Conservation (phyloP, 2,329 filamentous ascomycete species). For the Bipolaris cookei region DNA sequence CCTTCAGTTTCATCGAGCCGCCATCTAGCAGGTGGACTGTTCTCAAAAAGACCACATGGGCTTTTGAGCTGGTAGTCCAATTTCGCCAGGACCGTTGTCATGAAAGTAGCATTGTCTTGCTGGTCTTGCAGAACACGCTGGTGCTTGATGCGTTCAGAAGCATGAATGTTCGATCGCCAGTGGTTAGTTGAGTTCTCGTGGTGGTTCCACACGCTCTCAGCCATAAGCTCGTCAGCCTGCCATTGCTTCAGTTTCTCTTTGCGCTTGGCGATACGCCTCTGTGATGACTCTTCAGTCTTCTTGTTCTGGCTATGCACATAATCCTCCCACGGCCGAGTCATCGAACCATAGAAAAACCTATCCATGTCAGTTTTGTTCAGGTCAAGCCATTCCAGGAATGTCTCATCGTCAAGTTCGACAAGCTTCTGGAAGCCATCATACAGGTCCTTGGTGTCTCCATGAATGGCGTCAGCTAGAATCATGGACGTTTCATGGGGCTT, state of each 20-base stretch:
- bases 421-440: slow-evolving; percentile 81
- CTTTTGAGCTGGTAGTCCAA: slow-evolving; percentile 79
- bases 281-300: slow-evolving; percentile 76
- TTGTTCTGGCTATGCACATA: slow-evolving; percentile 85
- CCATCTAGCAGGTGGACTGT: slow-evolving; percentile 73
- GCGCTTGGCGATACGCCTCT: slow-evolving; percentile 72
- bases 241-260: slow-evolving; percentile 83
- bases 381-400: slow-evolving; percentile 88
- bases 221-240: slow-evolving; percentile 71
- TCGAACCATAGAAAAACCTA: slow-evolving; percentile 77
- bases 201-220: slow-evolving; percentile 75
- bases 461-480: slow-evolving; percentile 74
- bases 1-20: slow-evolving; percentile 95
- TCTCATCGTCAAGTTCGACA: slow-evolving; percentile 85
- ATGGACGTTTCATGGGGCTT: slow-evolving; percentile 81
- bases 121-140: slow-evolving; percentile 90
- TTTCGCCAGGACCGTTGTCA: slow-evolving; percentile 75
- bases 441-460: slow-evolving; percentile 72
- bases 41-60: slow-evolving; percentile 80
- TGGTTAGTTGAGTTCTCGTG: slow-evolving; percentile 86
- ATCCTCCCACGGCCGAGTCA: slow-evolving; percentile 85
- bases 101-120: slow-evolving; percentile 83
- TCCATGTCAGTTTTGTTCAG: slow-evolving; percentile 80
- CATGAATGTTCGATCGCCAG: slow-evolving; percentile 96
- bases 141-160: slow-evolving; percentile 88